Conservation (phyloP, 202 grass and related monocot genomes). For the Alloteropsis angusta region DNA sequence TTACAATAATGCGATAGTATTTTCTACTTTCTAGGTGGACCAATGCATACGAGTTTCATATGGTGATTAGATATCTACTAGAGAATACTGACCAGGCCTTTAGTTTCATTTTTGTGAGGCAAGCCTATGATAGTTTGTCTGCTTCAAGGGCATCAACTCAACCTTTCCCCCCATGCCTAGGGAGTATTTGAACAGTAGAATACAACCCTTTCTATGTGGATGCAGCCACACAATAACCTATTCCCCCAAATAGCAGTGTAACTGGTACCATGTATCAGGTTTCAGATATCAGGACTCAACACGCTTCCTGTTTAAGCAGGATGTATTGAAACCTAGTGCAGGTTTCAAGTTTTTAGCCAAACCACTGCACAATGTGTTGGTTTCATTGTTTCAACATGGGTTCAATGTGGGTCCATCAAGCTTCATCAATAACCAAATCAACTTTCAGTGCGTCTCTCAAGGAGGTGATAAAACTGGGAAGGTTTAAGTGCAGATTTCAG, state of each 20-base stretch:
- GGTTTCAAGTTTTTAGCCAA: background rate
- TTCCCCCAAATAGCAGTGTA: background rate
- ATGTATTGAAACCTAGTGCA: background rate
- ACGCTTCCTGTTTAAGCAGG: background rate
- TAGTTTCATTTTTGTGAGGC: background rate
- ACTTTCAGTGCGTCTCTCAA: background rate
- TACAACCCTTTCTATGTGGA: background rate
- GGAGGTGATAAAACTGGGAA: background rate
- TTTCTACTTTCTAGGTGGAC: background rate
- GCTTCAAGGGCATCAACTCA: background rate
- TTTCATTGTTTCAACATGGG: conserved; percentile 7
- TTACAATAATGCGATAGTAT: background rate
- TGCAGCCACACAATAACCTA: background rate
- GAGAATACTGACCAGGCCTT: background rate
- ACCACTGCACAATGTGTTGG: background rate
- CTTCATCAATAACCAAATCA: background rate
- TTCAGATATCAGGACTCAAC: background rate
- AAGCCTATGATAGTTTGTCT: background rate
- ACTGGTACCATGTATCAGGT: background rate
- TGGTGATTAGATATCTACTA: background rate
- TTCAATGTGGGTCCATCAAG: background rate
- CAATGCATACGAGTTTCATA: background rate
- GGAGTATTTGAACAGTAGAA: background rate
- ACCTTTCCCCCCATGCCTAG: background rate
- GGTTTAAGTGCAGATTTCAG: background rate